These are phyloP conservation scores for Rhododendron williamsianum DNA, from an alignment of 148 eudicot species.

Conservation along the genomic window DNA sequence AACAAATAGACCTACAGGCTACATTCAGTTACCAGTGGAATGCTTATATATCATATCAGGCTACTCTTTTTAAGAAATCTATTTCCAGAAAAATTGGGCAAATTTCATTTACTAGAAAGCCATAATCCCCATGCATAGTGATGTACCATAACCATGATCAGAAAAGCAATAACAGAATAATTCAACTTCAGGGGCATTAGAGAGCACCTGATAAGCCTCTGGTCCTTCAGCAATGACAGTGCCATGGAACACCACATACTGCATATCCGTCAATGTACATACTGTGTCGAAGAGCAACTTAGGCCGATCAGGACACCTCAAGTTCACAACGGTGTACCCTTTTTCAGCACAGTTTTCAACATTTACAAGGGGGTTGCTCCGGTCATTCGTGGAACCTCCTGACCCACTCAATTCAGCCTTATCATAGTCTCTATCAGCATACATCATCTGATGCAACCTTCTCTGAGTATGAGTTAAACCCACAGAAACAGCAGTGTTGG, in stretches of 20 bases:
- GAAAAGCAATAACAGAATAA: neutral
- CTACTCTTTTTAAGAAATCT: neutral
- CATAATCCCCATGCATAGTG: neutral
- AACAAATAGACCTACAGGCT: neutral
- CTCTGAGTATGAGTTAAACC: constrained; percentile 71
- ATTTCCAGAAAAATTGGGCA: neutral
- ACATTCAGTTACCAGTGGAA: neutral
- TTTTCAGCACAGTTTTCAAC: constrained; percentile 64
- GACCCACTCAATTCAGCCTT: constrained; percentile 15
- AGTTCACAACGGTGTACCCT: constrained; percentile 70
- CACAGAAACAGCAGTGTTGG: constrained; percentile 64
- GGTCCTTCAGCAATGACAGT: constrained; percentile 70
- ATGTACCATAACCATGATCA: neutral
- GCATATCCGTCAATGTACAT: constrained; percentile 83
- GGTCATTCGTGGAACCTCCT: constrained; percentile 21
- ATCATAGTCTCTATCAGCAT: constrained; percentile 86
- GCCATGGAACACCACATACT: constrained; percentile 87
- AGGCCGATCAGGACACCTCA: constrained; percentile 70
- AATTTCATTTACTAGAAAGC: neutral
- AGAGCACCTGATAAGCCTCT: constrained; percentile 73
- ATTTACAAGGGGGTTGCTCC: constrained; percentile 44
- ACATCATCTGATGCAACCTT: constrained; percentile 92
- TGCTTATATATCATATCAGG: neutral
- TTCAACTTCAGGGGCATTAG: neutral
- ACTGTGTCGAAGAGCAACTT: constrained; percentile 82